Evolutionary conservation across 2,329 filamentous ascomycete species (phyloP), one percentile per base, ranked within the genome.

Genomic region (Fusarium sp.): DNA sequence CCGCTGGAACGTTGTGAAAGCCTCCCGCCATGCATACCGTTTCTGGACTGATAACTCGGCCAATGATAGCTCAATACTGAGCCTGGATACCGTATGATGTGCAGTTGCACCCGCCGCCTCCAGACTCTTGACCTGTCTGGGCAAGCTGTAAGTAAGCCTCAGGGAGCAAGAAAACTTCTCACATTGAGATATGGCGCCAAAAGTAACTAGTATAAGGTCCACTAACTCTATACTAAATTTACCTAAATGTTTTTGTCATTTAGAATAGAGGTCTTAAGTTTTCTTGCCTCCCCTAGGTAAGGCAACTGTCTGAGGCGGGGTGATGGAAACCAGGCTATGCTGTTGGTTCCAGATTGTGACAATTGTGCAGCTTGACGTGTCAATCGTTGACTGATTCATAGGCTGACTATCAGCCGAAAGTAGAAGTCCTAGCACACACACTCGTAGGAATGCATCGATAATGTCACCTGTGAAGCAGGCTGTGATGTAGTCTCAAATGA

Each of bases 331-430:
- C 27, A 49, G 62, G 46, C 62, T 54, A 49, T 67, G 65, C 31
- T 44, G 47, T 66, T 66, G 53, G 46, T 64, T 33, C 42, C 36
- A 27, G 17, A 17, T n/a, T 49, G 54, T 38, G 41, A 67, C 3
- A 22, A 35, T 49, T 17, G 29, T 67, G 54, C 41, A 67, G 62
- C 25, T 38, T 1, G 47, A 67, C 65, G 54, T 68, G 62, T 68
- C 54, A 62, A 12, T n/a, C 20, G 15, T 20, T 67, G 47, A 49
- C 20, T 49, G 41, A 57, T 0, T 35, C 22, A 8, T 17, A 15
- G 45, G 8, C 38, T 33, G 0, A 41, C 4, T n/a, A 17, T 35
- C 1, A 45, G 13, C 63, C 49, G 0, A 31, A 66, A 62, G 3
- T 0, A 62, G 63, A 39, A 46, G 49, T 4, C 49, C 63, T 42